Percentiles rank a stretch among this genome's conserved stretches.
Evolutionary conservation across 495 filamentous ascomycete genomes (phyloP).

Genomic region (Xylaria palmicola): DNA sequence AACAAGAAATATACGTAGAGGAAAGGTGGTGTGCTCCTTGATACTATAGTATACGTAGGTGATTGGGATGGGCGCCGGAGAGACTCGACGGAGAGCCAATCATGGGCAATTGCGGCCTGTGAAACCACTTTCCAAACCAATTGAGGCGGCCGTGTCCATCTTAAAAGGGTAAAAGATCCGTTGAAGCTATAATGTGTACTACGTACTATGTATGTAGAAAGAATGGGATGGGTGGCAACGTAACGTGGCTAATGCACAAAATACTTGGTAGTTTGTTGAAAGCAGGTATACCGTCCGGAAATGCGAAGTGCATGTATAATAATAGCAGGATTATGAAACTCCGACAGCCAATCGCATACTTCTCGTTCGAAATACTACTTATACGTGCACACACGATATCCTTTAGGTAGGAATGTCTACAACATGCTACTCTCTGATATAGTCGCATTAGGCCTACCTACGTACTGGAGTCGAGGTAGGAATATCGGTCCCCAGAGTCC

Average conservation of each 20-base stretch:
- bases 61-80: too few species aligned
- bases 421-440: neutral
- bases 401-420: neutral
- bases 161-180: neutral
- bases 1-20: too few species aligned
- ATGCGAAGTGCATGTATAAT: neutral
- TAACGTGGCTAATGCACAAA: slow-evolving; percentile 7
- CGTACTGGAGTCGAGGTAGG: too few species aligned
- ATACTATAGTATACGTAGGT: too few species aligned
- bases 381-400: too few species aligned
- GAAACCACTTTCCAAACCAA: neutral
- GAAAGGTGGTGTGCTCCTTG: too few species aligned
- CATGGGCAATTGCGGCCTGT: neutral
- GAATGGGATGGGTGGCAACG: slow-evolving; percentile 1
- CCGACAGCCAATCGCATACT: neutral
- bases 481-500: too few species aligned
- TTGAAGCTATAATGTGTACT: neutral
- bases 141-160: neutral
- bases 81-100: neutral
- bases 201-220: too few species aligned
- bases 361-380: too few species aligned
- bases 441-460: too few species aligned
- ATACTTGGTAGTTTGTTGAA: neutral
- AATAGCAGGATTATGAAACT: too few species aligned
- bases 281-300: neutral